Evolutionary conservation across 1,139 yeast genomes (phyloP), one percentile per base, ranked within the genome.

Genomic region (Schizosaccharomyces versatilis): DNA sequence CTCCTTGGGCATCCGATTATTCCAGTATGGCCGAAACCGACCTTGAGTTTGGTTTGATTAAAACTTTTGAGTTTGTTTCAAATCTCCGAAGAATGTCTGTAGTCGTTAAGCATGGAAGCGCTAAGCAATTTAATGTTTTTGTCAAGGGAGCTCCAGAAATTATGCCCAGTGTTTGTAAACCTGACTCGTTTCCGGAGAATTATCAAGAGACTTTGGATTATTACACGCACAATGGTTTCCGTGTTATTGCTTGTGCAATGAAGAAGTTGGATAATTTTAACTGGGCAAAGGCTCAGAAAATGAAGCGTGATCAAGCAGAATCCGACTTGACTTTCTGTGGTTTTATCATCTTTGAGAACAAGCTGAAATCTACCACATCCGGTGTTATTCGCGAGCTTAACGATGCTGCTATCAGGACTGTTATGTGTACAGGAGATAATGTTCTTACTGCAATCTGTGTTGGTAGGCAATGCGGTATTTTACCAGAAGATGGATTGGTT

Each of bases 121-220:
- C 55, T 59, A 52, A 52, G 59, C 57, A 59, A 62, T 58, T 66
- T 55, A 69, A 68, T 58, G 77, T 84, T 0, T 81, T 77, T 64
- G 83, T 93, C 12, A 90, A 90, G 65, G 99, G 99, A 54, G 98
- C 99, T 0, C 99, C 99, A 0, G 99, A 90, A 66, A 84, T 88
- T n/a, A 84, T 90, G 75, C 71, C 74, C 41, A 82, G 79, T 38
- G 78, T 90, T 47, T 90, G 98, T 68, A 69, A 70, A 15, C 76
- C 79, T 1, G 77, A 75, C 19, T 70, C 88, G 0, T 67, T 93
- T 51, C 98, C 99, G 0, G 65, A 67, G 1, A 77, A 86, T 63
- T 93, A 77, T 65, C 81, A 81, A 36, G 83, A 81, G 48, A 65
- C 83, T 24, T 71, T 93, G 47, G 81, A 84, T 62, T 74, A 80